These are phyloP conservation scores for Backusella westeae DNA, from an alignment of 192 early-diverging fungal genomes.

Conservation along the genomic window DNA sequence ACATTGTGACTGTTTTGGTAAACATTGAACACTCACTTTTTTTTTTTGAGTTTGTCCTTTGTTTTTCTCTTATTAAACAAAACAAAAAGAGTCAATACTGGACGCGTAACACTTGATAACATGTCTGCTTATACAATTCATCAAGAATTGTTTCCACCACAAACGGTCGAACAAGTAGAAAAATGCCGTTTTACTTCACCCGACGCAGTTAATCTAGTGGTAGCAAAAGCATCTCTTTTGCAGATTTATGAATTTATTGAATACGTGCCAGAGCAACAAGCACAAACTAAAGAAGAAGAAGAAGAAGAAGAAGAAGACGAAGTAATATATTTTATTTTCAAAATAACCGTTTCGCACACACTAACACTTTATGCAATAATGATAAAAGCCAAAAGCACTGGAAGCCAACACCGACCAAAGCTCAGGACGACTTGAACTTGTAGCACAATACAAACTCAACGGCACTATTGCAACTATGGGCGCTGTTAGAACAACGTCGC, in stretches of 20 bases:
- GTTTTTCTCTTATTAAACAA: neutral
- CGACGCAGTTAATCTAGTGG: slow-evolving; percentile 59
- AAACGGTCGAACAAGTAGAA: slow-evolving; percentile 59
- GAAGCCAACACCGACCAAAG: slow-evolving; percentile 11
- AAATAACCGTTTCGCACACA: neutral
- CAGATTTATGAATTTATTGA: slow-evolving; percentile 70
- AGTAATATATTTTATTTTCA: neutral
- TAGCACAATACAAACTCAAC: slow-evolving; percentile 61
- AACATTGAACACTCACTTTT: neutral
- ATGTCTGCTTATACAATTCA: slow-evolving; percentile 56
- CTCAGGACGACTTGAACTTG: slow-evolving; percentile 61
- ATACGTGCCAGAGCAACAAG: slow-evolving; percentile 22
- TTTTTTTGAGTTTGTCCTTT: neutral
- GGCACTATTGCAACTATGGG: slow-evolving; percentile 73
- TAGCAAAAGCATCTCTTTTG: slow-evolving; percentile 61
- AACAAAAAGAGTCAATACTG: neutral
- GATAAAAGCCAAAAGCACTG: slow-evolving; percentile 26
- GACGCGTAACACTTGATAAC: neutral
- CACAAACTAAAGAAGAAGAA: slow-evolving; percentile 4
- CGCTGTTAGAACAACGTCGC: slow-evolving; percentile 62
- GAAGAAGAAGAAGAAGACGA: slow-evolving; percentile 8
- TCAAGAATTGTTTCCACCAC: slow-evolving; percentile 61
- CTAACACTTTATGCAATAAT: neutral
- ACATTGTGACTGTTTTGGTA: neutral
- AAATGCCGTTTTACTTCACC: slow-evolving; percentile 61